Percentiles rank a stretch among this genome's conserved stretches.
Conservation (phyloP, 1,284 basidiomycete genomes). For the Cystobasidium sp. region DNA sequence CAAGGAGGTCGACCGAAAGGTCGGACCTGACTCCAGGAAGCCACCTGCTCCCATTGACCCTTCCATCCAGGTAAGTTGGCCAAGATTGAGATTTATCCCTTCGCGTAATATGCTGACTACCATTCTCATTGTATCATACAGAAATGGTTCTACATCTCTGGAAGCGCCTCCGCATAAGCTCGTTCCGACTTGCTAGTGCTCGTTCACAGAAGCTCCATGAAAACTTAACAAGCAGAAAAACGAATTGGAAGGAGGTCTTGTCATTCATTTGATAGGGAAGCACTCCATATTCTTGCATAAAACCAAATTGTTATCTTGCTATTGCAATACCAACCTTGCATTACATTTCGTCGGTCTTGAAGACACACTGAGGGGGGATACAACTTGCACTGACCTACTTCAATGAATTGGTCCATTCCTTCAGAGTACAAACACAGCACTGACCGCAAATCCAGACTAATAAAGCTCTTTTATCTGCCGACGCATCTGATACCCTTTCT, state of each 20-base stretch:
- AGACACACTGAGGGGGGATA: no score
- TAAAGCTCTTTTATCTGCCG: no score
- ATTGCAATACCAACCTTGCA: neutral
- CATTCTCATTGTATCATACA: no score
- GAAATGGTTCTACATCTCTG: slow-evolving; percentile 57
- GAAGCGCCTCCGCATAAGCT: slow-evolving; percentile 32
- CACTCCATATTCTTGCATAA: neutral
- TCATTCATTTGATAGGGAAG: neutral
- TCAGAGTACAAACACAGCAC: no score
- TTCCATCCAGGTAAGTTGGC: slow-evolving; percentile 66
- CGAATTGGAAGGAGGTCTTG: neutral
- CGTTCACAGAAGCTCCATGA: neutral
- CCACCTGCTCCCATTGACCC: slow-evolving; percentile 84
- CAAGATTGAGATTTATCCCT: no score
- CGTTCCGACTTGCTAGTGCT: neutral
- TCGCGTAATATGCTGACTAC: no score
- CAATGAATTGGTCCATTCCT: no score
- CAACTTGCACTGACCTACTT: no score
- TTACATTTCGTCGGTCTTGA: no score
- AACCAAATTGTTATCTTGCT: neutral
- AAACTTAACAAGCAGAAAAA: neutral
- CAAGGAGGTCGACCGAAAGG: slow-evolving; percentile 69
- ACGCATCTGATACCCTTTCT: no score
- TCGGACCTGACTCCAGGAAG: slow-evolving; percentile 80
- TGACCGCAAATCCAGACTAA: no score